These are phyloP conservation scores for Aspergillus clavatus DNA, from an alignment of 2,329 filamentous ascomycete species.

Conservation along the genomic window DNA sequence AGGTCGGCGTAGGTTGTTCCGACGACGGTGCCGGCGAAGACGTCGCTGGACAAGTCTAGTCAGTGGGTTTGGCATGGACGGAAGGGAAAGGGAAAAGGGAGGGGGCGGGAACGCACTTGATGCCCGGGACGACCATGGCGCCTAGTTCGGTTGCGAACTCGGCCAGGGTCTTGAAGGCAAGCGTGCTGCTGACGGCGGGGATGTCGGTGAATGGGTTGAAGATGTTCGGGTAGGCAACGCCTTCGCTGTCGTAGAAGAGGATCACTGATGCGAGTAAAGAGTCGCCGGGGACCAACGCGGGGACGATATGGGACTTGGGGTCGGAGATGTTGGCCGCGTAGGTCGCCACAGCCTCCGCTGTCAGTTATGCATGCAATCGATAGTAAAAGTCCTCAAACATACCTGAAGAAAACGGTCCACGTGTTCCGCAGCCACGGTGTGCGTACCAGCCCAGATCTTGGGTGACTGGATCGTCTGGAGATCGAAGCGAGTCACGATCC, in stretches of 20 bases:
- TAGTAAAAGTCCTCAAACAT: neutral
- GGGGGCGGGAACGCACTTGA: constrained; percentile 23
- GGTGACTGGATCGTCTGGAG: constrained; percentile 27
- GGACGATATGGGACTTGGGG: constrained; percentile 28
- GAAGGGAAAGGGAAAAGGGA: too few relatives aligned
- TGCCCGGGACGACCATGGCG: constrained; percentile 28
- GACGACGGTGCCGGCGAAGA: constrained; percentile 34
- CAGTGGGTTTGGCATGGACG: neutral
- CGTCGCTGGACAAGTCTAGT: constrained; percentile 20
- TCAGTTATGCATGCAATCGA: constrained; percentile 3
- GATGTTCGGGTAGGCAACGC: constrained; percentile 25
- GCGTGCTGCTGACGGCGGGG: constrained; percentile 29
- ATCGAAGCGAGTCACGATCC: constrained; percentile 41
- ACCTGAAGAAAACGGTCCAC: constrained; percentile 24
- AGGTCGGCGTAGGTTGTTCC: constrained; percentile 29
- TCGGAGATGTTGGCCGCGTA: constrained; percentile 27
- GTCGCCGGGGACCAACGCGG: constrained; percentile 24
- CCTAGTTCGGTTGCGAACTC: constrained; percentile 32
- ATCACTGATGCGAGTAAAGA: constrained; percentile 31
- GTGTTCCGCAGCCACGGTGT: constrained; percentile 22
- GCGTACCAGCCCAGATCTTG: constrained; percentile 33
- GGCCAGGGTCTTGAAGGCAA: constrained; percentile 34
- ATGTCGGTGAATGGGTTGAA: constrained; percentile 36
- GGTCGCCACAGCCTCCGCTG: constrained; percentile 20
- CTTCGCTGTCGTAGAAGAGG: constrained; percentile 36